Base-by-base conservation (phyloP, 2,329 filamentous ascomycete species). In the Aspergillus eucalypticola region DNA sequence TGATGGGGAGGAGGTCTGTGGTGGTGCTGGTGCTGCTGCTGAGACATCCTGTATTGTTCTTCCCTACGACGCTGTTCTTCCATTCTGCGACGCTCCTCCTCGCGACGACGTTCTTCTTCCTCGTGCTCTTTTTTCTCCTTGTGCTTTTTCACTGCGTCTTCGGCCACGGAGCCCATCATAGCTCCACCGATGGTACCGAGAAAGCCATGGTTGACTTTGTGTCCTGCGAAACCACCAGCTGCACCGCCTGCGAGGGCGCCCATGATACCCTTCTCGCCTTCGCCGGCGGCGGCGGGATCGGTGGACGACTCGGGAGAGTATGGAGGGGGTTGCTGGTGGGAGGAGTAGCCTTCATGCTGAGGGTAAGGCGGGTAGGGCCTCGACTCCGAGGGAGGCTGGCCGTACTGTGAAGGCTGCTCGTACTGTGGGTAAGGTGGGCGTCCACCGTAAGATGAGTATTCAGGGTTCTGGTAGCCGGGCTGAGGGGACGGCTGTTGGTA, bases 151-250 rank as follows among this genome's bases (percentile, higher is more conserved):
- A 75, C 64, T 11, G 75, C 74, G 59, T 81, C 79, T 65, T 81
- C 78, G 8, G 77, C 73, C 51, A 80, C 68, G 52, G 75, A 77
- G 35, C 79, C 79, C 2, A 75, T 71, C 56, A 81, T 76, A 25
- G 79, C 79, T 17, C 79, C 79, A 55, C 77, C 79, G 49, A 81
- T 70, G 4, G 78, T 74, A 55, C 79, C 79, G 17, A 81, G 71
- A 63, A 81, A 69, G 23, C 79, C 79, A 68, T 81, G 79, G 60
- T 77, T 72, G 57, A 74, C 77, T 64, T 81, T 75, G 68, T 78
- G 75, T 48, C 79, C 79, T 23, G 72, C 75, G 57, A 73, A 80
- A 15, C 74, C 79, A 46, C 79, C 79, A 11, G 75, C 72, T 5
- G 77, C 74, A 56, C 78, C 79, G 48, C 79, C 79, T 19, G 77